Evolutionary conservation across 495 filamentous ascomycete species (phyloP), one percentile per base, ranked within the genome.

Genomic region (Penicillium ochrochloron): DNA sequence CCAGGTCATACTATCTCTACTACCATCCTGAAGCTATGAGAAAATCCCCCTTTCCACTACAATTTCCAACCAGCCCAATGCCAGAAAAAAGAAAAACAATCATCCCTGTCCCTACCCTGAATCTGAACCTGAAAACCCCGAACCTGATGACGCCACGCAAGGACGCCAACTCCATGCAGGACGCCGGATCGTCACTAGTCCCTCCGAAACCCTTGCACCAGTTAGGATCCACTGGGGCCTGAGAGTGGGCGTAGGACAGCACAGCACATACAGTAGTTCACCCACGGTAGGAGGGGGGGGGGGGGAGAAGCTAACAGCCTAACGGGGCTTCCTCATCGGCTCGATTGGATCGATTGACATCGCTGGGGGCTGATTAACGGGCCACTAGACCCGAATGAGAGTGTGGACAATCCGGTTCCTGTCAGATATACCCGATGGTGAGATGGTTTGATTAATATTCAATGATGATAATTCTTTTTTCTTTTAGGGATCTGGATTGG

Each of bases 81-180:
- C 48, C 25, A 27, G 2, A 27, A 27, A 27, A 27, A 27, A 27
- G 2, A 27, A 51, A 25, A 25, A 25, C 1, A 15, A 14, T 1
- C 1, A 17, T 31, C 48, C 48, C 27, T 31, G 48, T 12, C 51
- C 6, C 19, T 3, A 19, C 33, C 27, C 19, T 8, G 51, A 54
- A 33, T 5, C 31, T 33, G 35, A 17, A 41, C 37, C 37, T 41
- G 37, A 37, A 14, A 6, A 37, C 1, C 55, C 60, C 63, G 8
- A 48, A 60, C 51, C 51, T 25, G 51, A 34, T 57, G 41, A 58
- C 55, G 56, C 62, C 44, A 65, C 57, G 63, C 57, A 65, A 65
- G 50, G 57, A 60, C 48, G 27, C 27, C 51, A 54, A 56, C 17
- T 21, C 10, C 31, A 53, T 25, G 42, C 55, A 52, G 44, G 44